Evolutionary conservation across 768 basidiomycete genomes (phyloP), one percentile per base, ranked within the genome.

Genomic region (Paxillus involutus): DNA sequence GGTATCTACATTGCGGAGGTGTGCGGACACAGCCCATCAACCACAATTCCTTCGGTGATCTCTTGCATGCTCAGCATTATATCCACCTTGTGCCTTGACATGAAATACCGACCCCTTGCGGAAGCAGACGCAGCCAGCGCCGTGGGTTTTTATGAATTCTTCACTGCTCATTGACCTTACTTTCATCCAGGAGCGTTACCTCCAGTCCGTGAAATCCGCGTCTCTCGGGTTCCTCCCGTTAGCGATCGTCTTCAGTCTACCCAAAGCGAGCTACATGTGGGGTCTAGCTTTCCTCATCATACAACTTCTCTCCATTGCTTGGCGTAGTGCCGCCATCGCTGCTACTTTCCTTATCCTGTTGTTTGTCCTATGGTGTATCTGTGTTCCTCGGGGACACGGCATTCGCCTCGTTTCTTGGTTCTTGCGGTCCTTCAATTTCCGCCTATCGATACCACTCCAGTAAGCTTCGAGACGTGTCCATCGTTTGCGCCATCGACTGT

Each of bases 221-320:
- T 68, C 51, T 8, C 66, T 75, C 52, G 77, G 78, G 17, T 83
- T 84, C 63, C 77, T 80, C 49, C 68, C 73, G 33, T 68, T 74
- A 10, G 80, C 82, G 11, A 66, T 86, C 21, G 67, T 71, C 0
- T 85, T 78, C 59, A 71, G 82, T 30, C 71, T 86, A 4, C 86
- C 86, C 0, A 75, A 75, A 52, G 75, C 80, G 0, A 63, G 79
- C 17, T 77, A 78, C 57, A 62, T 85, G 32, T 86, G 82, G 80
- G 77, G 78, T n/a, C n/a, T 21, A 0, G 54, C 55, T 6, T 41
- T 68, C 29, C 63, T 74, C 35, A 61, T 60, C 0, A 49, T 54
- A 4, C 75, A 76, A 42, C 54, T 65, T 21, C 35, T 73, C n/a
- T 51, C 59, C 8, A 21, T 63, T 2, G 54, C 51, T 6, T 56